Conservation (phyloP, 192 early-diverging fungal species). For the Entomortierella beljakovae region DNA sequence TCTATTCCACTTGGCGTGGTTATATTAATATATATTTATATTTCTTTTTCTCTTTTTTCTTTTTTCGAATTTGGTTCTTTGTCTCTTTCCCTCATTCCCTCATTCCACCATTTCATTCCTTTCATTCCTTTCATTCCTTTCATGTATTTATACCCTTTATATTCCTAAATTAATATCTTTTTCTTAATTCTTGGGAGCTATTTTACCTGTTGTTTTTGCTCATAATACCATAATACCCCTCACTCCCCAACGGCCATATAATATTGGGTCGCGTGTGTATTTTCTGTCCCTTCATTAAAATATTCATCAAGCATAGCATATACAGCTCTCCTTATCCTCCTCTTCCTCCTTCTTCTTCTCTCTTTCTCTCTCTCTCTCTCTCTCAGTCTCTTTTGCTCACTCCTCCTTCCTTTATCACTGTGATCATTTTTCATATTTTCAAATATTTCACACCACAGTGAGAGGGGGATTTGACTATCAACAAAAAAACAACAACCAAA, state of each 20-base stretch:
- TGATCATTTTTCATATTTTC: neutral
- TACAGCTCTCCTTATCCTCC: neutral
- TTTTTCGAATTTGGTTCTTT: neutral
- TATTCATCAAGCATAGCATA: neutral
- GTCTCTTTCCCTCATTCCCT: neutral
- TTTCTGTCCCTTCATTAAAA: constrained; percentile 2
- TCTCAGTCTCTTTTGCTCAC: neutral
- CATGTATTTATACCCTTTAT: too few relatives aligned
- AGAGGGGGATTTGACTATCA: neutral
- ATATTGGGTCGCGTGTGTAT: neutral
- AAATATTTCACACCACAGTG: neutral
- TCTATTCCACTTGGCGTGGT: neutral
- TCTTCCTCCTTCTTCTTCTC: neutral
- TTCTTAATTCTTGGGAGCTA: neutral
- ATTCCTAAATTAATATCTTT: too few relatives aligned
- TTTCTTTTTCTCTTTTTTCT: neutral
- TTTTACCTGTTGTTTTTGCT: neutral
- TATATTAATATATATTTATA: neutral
- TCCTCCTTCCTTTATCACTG: neutral
- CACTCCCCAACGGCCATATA: neutral
- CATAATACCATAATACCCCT: neutral
- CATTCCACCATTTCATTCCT: neutral
- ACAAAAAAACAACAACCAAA: neutral
- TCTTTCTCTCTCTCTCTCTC: neutral
- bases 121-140: neutral